Conservation (phyloP, 2,329 filamentous ascomycete genomes). For the Thermomyces lanuginosus region DNA sequence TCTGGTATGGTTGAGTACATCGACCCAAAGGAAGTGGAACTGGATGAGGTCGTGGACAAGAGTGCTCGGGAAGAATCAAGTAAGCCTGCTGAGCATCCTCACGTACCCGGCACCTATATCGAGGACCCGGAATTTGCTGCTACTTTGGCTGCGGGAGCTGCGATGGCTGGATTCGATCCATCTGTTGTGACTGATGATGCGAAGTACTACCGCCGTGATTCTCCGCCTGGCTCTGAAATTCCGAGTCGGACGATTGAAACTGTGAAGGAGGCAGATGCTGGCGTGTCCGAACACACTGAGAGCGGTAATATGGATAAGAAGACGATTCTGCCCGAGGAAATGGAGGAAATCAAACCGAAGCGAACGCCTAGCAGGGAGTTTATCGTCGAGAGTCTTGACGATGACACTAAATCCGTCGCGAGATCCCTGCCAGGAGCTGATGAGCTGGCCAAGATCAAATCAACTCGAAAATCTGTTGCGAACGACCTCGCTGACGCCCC, state of each 20-base stretch:
- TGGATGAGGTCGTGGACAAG: neutral
- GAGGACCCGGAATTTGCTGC: slow-evolving; percentile 56
- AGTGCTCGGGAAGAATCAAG: slow-evolving; percentile 1
- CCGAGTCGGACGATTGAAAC: slow-evolving; percentile 36
- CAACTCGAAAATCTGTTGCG: no score
- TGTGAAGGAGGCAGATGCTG: slow-evolving; percentile 8
- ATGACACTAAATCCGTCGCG: slow-evolving; percentile 1
- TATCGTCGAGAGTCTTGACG: slow-evolving; percentile 1
- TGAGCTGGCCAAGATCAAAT: slow-evolving; percentile 2
- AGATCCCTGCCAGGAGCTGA: neutral
- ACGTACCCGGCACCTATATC: slow-evolving; percentile 39
- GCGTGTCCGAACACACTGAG: neutral
- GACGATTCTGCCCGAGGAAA: neutral
- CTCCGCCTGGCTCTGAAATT: slow-evolving; percentile 45
- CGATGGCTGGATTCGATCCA: slow-evolving; percentile 54
- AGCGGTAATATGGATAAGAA: no score
- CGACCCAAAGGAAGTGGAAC: neutral
- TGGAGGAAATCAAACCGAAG: neutral
- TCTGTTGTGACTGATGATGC: slow-evolving; percentile 54
- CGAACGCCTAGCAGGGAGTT: slow-evolving; percentile 1
- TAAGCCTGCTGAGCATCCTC: slow-evolving; percentile 1
- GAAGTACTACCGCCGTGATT: slow-evolving; percentile 45
- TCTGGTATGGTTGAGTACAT: slow-evolving; percentile 15
- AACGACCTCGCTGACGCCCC: no score
- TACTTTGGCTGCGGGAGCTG: slow-evolving; percentile 49